phyloP scores from a whole-genome alignment of 164 flowering plant genomes.

The Macadamia tetraphylla region DNA sequence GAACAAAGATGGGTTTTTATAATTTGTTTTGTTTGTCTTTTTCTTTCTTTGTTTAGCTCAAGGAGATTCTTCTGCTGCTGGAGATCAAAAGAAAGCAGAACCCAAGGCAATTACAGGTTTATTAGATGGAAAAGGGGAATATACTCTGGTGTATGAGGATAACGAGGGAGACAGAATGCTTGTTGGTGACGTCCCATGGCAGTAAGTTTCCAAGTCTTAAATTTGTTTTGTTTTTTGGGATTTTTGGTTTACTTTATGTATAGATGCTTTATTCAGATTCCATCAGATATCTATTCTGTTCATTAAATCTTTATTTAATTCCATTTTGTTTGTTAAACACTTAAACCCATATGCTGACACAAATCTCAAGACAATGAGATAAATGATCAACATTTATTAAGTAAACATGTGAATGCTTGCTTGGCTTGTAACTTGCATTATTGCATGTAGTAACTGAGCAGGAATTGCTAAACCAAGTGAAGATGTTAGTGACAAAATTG shows the following conservation, averaged over 20 bases:
- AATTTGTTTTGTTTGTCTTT: constrained; percentile 3
- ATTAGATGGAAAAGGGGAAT: constrained; percentile 86
- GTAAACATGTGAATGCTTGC: too few species aligned
- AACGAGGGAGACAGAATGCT: constrained; percentile 95
- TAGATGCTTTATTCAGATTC: neutral
- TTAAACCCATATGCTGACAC: neutral
- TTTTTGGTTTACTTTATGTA: neutral
- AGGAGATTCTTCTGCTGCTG: constrained; percentile 49
- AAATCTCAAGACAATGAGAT: neutral
- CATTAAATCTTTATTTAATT: neutral
- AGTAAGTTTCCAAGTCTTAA: constrained; percentile 48
- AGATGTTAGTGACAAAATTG: too few species aligned
- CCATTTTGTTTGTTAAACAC: neutral
- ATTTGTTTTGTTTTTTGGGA: constrained; percentile 4
- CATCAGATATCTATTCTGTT: neutral
- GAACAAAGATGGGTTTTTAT: neutral
- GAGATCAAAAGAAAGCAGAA: constrained; percentile 38
- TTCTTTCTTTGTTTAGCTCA: constrained; percentile 47
- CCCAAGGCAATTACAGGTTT: constrained; percentile 55
- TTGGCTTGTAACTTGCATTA: too few species aligned
- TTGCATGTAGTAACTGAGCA: too few species aligned
- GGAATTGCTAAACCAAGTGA: too few species aligned
- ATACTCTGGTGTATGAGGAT: constrained; percentile 88
- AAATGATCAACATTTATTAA: too few species aligned
- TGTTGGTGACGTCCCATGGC: constrained; percentile 95